Evolutionary conservation across 1,284 basidiomycete species (phyloP).

Genomic region (Grifola frondosa): DNA sequence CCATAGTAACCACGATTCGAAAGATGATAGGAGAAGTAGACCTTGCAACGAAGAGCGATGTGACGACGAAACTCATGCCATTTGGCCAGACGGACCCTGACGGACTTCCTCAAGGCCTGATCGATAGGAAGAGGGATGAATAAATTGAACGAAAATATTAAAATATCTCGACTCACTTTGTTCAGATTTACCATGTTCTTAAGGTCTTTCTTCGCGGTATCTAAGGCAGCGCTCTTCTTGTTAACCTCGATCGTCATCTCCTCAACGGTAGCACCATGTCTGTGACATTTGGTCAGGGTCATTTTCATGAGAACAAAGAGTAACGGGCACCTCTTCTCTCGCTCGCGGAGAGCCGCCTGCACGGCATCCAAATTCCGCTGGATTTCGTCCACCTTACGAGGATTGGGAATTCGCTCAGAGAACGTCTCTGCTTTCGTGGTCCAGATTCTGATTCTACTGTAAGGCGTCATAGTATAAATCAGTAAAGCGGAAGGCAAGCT

Average conservation of each 20-base stretch:
- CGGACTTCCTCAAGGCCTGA: constrained; percentile 55
- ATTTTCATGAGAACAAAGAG: neutral
- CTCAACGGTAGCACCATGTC: constrained; percentile 76
- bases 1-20: constrained; percentile 85
- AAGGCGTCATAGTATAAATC: constrained; percentile 1
- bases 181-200: constrained; percentile 62
- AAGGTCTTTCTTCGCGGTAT: constrained; percentile 61
- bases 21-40: constrained; percentile 82
- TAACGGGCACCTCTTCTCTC: constrained; percentile 60
- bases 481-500: constrained; percentile 11
- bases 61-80: constrained; percentile 90
- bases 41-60: constrained; percentile 83
- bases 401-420: constrained; percentile 59
- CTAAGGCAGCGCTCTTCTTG: constrained; percentile 54
- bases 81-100: constrained; percentile 62
- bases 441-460: constrained; percentile 73
- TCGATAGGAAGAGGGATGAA: neutral
- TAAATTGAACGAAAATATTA: constrained; percentile 4
- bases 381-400: constrained; percentile 55
- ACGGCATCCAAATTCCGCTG: constrained; percentile 63
- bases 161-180: constrained; percentile 55
- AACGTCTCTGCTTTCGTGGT: constrained; percentile 61
- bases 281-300: constrained; percentile 28
- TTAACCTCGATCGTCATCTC: constrained; percentile 72
- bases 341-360: constrained; percentile 64